Evolutionary conservation across 805 yeast species (phyloP).

Genomic region (Yamadazyma endophytica): DNA sequence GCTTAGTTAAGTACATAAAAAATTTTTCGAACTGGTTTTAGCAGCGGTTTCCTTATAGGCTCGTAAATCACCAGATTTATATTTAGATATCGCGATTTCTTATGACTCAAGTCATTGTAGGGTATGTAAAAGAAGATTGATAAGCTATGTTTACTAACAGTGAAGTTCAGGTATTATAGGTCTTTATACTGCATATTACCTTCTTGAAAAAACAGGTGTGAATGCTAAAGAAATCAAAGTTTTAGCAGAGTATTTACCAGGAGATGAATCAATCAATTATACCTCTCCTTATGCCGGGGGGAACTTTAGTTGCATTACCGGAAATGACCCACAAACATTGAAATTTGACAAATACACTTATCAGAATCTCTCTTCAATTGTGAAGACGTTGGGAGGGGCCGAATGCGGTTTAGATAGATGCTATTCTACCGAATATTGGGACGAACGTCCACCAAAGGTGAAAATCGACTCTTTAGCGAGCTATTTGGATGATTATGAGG

Average conservation of each 20-base stretch:
- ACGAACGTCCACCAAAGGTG: slow-evolving; percentile 36
- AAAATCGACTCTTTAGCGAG: slow-evolving; percentile 46
- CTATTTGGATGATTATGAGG: slow-evolving; percentile 46
- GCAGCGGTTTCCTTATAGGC: too few species aligned
- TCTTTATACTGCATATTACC: slow-evolving; percentile 53
- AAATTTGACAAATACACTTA: slow-evolving; percentile 57
- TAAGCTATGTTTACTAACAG: too few species aligned
- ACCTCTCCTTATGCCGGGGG: slow-evolving; percentile 77
- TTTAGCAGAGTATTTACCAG: slow-evolving; percentile 67
- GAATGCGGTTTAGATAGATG: slow-evolving; percentile 50
- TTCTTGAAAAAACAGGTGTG: slow-evolving; percentile 39
- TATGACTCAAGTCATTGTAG: slow-evolving; percentile 23
- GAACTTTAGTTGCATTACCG: slow-evolving; percentile 46
- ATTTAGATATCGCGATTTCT: too few species aligned
- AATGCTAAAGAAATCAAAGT: slow-evolving; percentile 45
- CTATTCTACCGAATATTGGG: slow-evolving; percentile 62
- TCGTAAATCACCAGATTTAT: too few species aligned
- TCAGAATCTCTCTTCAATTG: slow-evolving; percentile 28
- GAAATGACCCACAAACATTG: slow-evolving; percentile 42
- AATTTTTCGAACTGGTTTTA: not conserved
- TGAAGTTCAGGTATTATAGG: slow-evolving; percentile 75
- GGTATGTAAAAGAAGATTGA: slow-evolving; percentile 18
- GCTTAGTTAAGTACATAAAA: not conserved
- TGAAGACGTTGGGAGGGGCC: slow-evolving; percentile 2
- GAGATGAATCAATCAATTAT: slow-evolving; percentile 69